Evolutionary conservation across 306 rosid species (phyloP).

Genomic region (Dalbergia cultrata): DNA sequence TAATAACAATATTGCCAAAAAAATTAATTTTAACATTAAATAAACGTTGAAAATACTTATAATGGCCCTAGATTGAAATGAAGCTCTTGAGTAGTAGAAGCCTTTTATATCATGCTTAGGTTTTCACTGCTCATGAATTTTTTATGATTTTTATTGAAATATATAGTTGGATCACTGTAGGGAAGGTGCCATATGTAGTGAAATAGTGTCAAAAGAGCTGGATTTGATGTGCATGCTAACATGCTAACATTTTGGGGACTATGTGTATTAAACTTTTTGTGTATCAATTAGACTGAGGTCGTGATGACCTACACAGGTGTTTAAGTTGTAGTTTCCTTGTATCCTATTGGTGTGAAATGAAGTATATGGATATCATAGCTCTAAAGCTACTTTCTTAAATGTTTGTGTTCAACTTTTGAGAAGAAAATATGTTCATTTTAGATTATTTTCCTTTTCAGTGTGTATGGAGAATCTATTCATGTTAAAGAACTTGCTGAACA

Average conservation of each 20-base stretch:
- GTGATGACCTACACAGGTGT: slow-evolving; percentile 1
- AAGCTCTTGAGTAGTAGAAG: background rate
- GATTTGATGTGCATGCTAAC: slow-evolving; percentile 16
- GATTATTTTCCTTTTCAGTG: slow-evolving; percentile 56
- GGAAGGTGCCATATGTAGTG: background rate
- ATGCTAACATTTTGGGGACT: slow-evolving; percentile 7
- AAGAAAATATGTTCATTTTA: slow-evolving; percentile 38
- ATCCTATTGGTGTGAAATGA: slow-evolving; percentile 8
- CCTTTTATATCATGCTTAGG: background rate
- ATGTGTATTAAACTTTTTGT: slow-evolving; percentile 16
- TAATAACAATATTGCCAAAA: too few species aligned
- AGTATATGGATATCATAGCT: slow-evolving; percentile 19
- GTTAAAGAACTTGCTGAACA: slow-evolving; percentile 97
- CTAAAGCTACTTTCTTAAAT: slow-evolving; percentile 15
- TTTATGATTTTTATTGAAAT: slow-evolving; percentile 1
- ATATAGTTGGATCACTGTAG: slow-evolving; percentile 9
- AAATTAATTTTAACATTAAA: too few species aligned
- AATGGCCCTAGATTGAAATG: slow-evolving; percentile 16
- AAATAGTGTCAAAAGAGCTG: slow-evolving; percentile 11
- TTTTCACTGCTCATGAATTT: background rate
- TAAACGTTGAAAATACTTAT: too few species aligned
- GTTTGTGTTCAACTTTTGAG: slow-evolving; percentile 34
- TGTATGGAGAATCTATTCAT: slow-evolving; percentile 88
- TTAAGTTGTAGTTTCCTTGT: background rate
- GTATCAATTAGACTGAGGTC: slow-evolving; percentile 15